Conservation (phyloP, 2,329 filamentous ascomycete species). For the Blastomyces percursus region DNA sequence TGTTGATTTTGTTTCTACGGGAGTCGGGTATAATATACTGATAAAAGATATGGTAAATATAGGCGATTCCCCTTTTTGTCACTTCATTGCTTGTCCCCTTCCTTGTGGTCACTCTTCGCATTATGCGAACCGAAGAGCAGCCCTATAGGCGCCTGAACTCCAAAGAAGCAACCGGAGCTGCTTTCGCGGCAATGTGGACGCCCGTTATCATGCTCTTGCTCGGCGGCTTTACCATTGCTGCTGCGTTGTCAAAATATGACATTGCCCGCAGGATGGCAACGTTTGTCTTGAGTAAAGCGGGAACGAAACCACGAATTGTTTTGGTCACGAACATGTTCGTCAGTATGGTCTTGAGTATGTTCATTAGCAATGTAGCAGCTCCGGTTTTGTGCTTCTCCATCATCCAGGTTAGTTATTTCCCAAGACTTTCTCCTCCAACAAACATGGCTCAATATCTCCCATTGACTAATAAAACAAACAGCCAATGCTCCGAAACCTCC, state of each 20-base stretch:
- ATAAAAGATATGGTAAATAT: neutral
- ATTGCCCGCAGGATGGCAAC: slow-evolving; percentile 97
- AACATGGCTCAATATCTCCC: slow-evolving; percentile 3
- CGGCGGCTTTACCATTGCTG: slow-evolving; percentile 90
- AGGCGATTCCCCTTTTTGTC: slow-evolving; percentile 93
- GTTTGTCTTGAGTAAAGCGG: slow-evolving; percentile 90
- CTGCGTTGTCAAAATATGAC: slow-evolving; percentile 89
- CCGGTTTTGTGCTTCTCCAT: slow-evolving; percentile 96
- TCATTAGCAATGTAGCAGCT: slow-evolving; percentile 96
- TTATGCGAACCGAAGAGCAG: slow-evolving; percentile 66
- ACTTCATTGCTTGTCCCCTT: slow-evolving; percentile 92
- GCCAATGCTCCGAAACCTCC: slow-evolving; percentile 88
- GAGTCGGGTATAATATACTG: slow-evolving; percentile 7
- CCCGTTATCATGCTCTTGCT: slow-evolving; percentile 97
- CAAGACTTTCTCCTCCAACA: neutral
- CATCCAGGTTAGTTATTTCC: slow-evolving; percentile 56
- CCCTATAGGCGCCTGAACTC: slow-evolving; percentile 62
- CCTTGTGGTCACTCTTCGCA: slow-evolving; percentile 72
- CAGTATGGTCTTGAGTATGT: slow-evolving; percentile 94
- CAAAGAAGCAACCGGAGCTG: slow-evolving; percentile 67
- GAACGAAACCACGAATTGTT: slow-evolving; percentile 78
- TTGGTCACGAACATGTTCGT: slow-evolving; percentile 98
- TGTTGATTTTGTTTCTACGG: neutral
- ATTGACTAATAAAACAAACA: slow-evolving; percentile 25
- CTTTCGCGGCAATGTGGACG: slow-evolving; percentile 97